A percentile compares a stretch with the other conserved stretches of the same genome.
Conservation (phyloP, 2,329 filamentous ascomycete species). For the Trichoderma koningiopsis region DNA sequence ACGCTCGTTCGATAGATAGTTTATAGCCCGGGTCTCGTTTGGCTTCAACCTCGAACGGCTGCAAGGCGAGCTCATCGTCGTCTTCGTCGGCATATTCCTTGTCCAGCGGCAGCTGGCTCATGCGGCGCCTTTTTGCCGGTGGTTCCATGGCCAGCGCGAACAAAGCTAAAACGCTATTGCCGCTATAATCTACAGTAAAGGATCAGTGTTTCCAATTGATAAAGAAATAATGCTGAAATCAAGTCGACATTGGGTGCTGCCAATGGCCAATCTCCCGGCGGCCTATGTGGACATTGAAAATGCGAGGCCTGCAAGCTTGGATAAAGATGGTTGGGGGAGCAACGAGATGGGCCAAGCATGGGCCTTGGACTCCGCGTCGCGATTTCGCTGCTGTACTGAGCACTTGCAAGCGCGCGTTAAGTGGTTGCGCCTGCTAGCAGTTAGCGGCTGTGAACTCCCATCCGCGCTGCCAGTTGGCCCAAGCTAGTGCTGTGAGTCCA, state of each 20-base stretch:
- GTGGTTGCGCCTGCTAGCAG: conserved; percentile 21
- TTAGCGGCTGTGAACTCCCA: neutral
- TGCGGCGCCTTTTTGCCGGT: conserved; percentile 61
- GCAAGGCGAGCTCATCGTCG: conserved; percentile 52
- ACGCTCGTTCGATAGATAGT: conserved; percentile 62
- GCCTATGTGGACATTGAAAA: neutral
- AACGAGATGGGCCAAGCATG: conserved; percentile 16
- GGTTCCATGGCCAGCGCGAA: conserved; percentile 53
- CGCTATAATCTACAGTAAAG: neutral
- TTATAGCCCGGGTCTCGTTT: conserved; percentile 57
- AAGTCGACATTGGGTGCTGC: neutral
- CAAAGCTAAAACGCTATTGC: neutral
- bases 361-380: conserved; percentile 27
- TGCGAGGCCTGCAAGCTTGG: conserved; percentile 4
- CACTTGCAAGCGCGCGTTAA: conserved; percentile 26
- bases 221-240: conserved; percentile 1
- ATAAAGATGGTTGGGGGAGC: conserved; percentile 23
- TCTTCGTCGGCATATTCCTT: conserved; percentile 43
- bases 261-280: neutral
- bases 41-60: conserved; percentile 50
- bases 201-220: conserved; percentile 1
- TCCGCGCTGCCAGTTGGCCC: neutral
- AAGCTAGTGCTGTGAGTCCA: neutral
- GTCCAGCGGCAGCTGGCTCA: conserved; percentile 45
- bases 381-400: neutral